phyloP scores from a whole-genome alignment of 768 basidiomycete genomes.

The Cyclocybe cylindracea region DNA sequence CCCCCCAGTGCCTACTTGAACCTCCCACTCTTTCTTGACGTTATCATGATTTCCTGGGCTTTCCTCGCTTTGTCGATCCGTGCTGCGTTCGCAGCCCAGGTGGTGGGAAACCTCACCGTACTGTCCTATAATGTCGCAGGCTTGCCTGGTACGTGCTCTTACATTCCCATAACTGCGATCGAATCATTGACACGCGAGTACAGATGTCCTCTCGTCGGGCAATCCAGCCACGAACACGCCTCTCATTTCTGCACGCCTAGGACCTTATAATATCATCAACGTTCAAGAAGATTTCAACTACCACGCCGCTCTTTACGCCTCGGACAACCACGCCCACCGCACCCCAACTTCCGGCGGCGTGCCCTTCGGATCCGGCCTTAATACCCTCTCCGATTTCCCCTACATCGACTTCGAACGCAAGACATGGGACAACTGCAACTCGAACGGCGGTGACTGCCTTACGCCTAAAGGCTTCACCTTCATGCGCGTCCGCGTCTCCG shows the following conservation, averaged over 20 bases:
- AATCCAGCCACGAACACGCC: conserved; percentile 29
- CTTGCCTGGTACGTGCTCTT: conserved; percentile 26
- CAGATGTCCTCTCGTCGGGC: conserved; percentile 29
- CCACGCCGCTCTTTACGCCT: conserved; percentile 34
- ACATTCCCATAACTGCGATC: neutral
- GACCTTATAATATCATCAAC: conserved; percentile 32
- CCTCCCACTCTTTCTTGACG: too few relatives aligned
- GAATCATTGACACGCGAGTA: neutral
- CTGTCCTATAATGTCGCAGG: conserved; percentile 36
- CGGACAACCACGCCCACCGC: conserved; percentile 35
- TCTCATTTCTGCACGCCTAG: conserved; percentile 30
- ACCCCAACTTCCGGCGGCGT: conserved; percentile 38
- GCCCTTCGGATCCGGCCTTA: conserved; percentile 34
- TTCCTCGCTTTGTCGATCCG: conserved; percentile 4
- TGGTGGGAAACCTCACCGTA: conserved; percentile 24
- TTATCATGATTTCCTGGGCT: conserved; percentile 6
- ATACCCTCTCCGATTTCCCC: conserved; percentile 35
- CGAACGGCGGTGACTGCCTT: conserved; percentile 34
- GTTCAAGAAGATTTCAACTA: conserved; percentile 42
- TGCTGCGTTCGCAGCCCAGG: conserved; percentile 19
- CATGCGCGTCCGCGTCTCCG: conserved; percentile 29
- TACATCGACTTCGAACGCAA: conserved; percentile 33
- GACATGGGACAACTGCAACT: conserved; percentile 30
- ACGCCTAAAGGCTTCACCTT: conserved; percentile 42
- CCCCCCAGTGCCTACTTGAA: too few relatives aligned